phyloP scores from a whole-genome alignment of 257 asterid genomes.

The Vinca minor region DNA sequence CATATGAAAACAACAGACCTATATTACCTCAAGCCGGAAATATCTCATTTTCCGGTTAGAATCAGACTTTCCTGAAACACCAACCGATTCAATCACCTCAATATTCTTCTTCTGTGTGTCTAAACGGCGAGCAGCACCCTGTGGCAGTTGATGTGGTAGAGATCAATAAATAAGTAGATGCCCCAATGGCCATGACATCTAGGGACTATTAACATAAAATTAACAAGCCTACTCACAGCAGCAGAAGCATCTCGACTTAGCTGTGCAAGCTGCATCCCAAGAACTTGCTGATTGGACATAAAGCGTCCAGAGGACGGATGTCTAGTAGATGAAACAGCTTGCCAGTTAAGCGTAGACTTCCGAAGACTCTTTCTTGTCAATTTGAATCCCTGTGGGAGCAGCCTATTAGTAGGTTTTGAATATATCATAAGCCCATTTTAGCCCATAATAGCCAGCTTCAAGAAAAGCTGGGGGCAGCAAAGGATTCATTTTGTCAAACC shows the following conservation, averaged over 20 bases:
- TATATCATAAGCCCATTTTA: not conserved
- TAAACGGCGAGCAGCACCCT: constrained; percentile 98
- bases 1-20: not conserved
- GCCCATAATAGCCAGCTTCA: not conserved
- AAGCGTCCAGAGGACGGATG: constrained; percentile 72
- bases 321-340: constrained; percentile 70
- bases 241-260: constrained; percentile 98
- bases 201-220: not conserved
- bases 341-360: constrained; percentile 75
- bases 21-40: constrained; percentile 69
- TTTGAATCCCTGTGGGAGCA: constrained; percentile 62
- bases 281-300: constrained; percentile 50
- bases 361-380: constrained; percentile 64
- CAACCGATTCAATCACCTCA: constrained; percentile 91
- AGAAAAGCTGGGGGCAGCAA: not conserved
- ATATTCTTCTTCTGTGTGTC: constrained; percentile 63
- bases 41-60: constrained; percentile 55
- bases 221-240: constrained; percentile 53
- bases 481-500: not conserved
- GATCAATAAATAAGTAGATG: constrained; percentile 11
- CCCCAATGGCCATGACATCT: not conserved
- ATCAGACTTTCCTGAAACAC: constrained; percentile 72
- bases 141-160: constrained; percentile 9
- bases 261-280: constrained; percentile 89
- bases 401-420: constrained; percentile 4